Percentiles rank a stretch among this genome's conserved stretches.
Evolutionary conservation across 176 grass and related monocot genomes (phyloP).

Genomic region (Calamus simplicifolius): DNA sequence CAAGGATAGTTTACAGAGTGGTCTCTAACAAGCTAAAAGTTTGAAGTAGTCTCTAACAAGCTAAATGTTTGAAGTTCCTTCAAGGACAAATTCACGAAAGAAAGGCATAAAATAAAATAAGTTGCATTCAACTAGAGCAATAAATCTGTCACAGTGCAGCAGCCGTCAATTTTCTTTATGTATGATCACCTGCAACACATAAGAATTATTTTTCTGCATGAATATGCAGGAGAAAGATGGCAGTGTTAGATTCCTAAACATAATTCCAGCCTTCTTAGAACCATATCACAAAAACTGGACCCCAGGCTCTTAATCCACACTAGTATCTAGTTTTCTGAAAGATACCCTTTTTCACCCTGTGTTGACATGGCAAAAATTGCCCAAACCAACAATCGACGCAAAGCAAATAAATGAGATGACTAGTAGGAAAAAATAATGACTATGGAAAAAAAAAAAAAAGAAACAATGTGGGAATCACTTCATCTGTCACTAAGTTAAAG

Average conservation of each 20-base stretch:
- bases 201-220: constrained; percentile 1
- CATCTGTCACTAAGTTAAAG: no score
- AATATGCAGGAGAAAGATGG: not conserved
- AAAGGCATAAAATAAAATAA: constrained; percentile 14
- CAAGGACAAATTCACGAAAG: constrained; percentile 1
- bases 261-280: not conserved
- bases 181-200: constrained; percentile 75
- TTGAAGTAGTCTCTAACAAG: not conserved
- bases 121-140: constrained; percentile 74
- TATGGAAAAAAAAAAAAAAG: no score
- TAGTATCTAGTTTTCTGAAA: no score
- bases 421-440: no score
- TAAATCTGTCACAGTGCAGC: constrained; percentile 74
- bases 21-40: no score
- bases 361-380: no score
- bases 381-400: no score
- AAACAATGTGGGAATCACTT: no score
- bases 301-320: no score
- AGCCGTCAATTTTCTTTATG: constrained; percentile 75
- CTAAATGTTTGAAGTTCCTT: not conserved
- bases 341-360: no score
- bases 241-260: not conserved
- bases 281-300: not conserved
- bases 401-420: no score
- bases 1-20: no score